Evolutionary conservation across 2,329 filamentous ascomycete species (phyloP).

Genomic region (Arthrobotrys sphaeroides): DNA sequence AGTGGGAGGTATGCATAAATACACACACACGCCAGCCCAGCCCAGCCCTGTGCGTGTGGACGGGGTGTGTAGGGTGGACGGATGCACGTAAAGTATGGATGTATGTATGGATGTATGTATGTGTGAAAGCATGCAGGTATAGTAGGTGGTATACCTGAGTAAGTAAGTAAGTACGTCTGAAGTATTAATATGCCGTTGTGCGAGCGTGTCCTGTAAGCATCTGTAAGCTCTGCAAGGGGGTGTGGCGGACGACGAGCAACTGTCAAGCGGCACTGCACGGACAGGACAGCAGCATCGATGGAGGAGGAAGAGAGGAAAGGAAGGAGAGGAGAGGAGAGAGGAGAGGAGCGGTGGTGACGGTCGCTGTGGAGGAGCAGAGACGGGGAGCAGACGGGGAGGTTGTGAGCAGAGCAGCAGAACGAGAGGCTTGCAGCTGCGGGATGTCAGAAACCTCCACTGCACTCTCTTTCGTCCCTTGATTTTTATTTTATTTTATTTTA

Average conservation of each 20-base stretch:
- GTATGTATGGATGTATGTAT: too few relatives aligned
- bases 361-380: not conserved
- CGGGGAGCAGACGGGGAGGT: not conserved
- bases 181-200: constrained; percentile 8
- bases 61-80: too few relatives aligned
- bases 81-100: too few relatives aligned
- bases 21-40: too few relatives aligned
- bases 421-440: not conserved
- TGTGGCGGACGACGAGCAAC: not conserved
- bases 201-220: constrained; percentile 20
- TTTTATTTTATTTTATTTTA: not conserved
- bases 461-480: not conserved
- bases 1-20: too few relatives aligned
- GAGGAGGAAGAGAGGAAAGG: not conserved
- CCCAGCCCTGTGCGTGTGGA: too few relatives aligned
- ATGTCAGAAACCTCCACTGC: not conserved
- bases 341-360: not conserved
- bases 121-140: too few relatives aligned
- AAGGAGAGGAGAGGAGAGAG: not conserved
- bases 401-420: not conserved
- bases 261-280: not conserved
- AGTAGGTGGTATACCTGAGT: not conserved
- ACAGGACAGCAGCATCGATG: not conserved
- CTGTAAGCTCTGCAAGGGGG: constrained; percentile 29
- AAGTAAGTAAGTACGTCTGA: not conserved